Conservation (phyloP, 106 monocot genomes). For the Triglochin maritima region DNA sequence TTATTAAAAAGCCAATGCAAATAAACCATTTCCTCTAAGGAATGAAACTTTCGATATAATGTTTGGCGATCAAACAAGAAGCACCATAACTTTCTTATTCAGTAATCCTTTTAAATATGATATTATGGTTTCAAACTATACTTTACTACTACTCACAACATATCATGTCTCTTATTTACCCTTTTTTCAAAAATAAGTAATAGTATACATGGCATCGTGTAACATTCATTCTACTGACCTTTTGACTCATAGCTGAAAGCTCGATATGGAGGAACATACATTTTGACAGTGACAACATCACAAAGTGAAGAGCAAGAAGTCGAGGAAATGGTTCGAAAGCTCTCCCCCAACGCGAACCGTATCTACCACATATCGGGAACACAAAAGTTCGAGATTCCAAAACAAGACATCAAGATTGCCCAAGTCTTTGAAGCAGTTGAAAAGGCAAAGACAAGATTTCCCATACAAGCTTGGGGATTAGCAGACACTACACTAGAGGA, state of each 20-base stretch:
- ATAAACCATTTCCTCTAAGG: too few relatives aligned
- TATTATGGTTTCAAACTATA: too few relatives aligned
- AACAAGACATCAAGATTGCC: constrained; percentile 52
- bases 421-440: constrained; percentile 59
- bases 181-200: too few relatives aligned
- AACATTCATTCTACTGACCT: neutral
- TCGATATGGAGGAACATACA: constrained; percentile 18
- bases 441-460: constrained; percentile 34
- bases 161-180: too few relatives aligned
- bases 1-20: too few relatives aligned
- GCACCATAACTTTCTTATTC: too few relatives aligned
- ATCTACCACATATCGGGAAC: constrained; percentile 68
- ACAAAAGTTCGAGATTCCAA: constrained; percentile 69
- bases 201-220: too few relatives aligned
- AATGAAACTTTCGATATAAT: too few relatives aligned
- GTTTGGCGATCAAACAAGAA: too few relatives aligned
- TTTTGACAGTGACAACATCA: constrained; percentile 21
- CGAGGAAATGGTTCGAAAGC: constrained; percentile 1
- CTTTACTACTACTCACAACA: too few relatives aligned
- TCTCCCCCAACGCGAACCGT: constrained; percentile 33
- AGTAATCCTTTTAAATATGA: too few relatives aligned
- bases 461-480: constrained; percentile 59
- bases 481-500: constrained; percentile 67
- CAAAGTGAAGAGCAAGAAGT: constrained; percentile 7
- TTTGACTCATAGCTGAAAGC: constrained; percentile 10